These are phyloP conservation scores for Globisporangium nagaii DNA, from an alignment of 352 stramenopile genomes.

Conservation along the genomic window DNA sequence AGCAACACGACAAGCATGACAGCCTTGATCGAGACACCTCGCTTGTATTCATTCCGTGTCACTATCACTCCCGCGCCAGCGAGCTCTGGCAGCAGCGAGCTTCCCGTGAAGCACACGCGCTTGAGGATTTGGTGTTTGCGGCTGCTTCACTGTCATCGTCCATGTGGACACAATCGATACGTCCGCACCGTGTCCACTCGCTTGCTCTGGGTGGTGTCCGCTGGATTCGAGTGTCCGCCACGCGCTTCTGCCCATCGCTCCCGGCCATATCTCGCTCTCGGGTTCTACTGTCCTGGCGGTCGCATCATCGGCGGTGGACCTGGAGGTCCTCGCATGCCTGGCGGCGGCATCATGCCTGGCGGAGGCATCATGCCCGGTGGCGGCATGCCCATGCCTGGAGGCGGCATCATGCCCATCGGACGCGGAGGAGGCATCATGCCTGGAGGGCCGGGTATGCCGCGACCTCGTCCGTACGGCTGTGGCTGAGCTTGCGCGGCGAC, in stretches of 20 bases:
- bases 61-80: no score
- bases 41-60: no score
- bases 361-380: constrained; percentile 75
- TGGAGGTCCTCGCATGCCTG: constrained; percentile 59
- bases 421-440: constrained; percentile 62
- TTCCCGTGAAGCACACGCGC: no score
- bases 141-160: no score
- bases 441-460: constrained; percentile 55
- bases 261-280: constrained; percentile 2
- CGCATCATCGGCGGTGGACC: constrained; percentile 30
- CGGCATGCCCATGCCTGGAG: constrained; percentile 69
- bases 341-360: constrained; percentile 69
- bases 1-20: no score
- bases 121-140: no score
- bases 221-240: no score
- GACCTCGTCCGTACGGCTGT: constrained; percentile 73
- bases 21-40: no score
- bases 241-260: not conserved
- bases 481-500: constrained; percentile 78
- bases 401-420: constrained; percentile 69
- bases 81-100: no score
- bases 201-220: no score
- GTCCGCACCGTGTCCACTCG: no score
- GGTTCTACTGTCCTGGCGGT: constrained; percentile 56
- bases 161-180: no score